Evolutionary conservation across 1,284 basidiomycete genomes (phyloP).

Genomic region (Sanghuangporus weigelae): DNA sequence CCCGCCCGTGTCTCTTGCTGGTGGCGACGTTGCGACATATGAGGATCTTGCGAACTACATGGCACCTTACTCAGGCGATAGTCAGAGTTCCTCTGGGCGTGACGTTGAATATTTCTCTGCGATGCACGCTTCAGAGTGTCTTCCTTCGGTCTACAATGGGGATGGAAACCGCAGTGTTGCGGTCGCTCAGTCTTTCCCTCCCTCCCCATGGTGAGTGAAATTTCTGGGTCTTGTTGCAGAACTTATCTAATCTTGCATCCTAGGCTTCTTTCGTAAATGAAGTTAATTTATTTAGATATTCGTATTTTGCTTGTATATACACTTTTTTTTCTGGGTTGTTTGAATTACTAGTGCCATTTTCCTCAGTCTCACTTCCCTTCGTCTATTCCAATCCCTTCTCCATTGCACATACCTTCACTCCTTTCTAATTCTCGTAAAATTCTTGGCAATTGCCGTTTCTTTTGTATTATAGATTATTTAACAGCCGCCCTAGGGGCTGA

Average conservation of each 20-base stretch:
- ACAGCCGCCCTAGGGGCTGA: conserved; percentile 3
- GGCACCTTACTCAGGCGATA: conserved; percentile 6
- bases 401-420: neutral
- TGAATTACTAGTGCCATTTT: conserved; percentile 12
- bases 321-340: neutral
- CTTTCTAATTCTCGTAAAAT: neutral
- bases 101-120: conserved; percentile 13
- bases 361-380: neutral
- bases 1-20: conserved; percentile 17
- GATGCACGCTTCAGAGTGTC: conserved; percentile 11
- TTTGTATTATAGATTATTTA: conserved; percentile 18
- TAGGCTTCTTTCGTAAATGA: conserved; percentile 6
- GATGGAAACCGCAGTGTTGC: conserved; percentile 3
- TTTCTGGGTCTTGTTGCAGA: neutral
- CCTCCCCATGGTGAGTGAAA: conserved; percentile 7
- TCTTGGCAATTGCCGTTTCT: neutral
- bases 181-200: conserved; percentile 1
- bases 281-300: neutral
- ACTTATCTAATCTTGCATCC: neutral
- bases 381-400: neutral
- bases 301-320: neutral
- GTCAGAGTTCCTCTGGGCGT: neutral
- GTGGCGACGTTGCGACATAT: conserved; percentile 11
- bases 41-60: conserved; percentile 14
- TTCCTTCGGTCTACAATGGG: conserved; percentile 8